These are phyloP conservation scores for Sclerotiophoma versabilis DNA, from an alignment of 2,329 filamentous ascomycete species.

Conservation along the genomic window DNA sequence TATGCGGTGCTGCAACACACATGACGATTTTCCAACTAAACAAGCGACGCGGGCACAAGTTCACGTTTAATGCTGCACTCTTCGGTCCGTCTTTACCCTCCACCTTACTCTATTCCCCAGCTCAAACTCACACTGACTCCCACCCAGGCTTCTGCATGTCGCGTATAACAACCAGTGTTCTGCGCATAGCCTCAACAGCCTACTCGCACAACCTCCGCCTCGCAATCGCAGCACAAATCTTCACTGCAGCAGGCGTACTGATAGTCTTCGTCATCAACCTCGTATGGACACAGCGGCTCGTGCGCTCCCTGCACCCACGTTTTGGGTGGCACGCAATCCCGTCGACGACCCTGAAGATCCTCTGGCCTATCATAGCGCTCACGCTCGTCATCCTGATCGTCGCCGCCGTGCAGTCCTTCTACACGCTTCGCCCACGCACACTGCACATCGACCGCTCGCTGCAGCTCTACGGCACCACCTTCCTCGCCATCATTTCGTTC, in stretches of 20 bases:
- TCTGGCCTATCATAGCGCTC: slow-evolving; percentile 65
- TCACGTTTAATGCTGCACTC: slow-evolving; percentile 47
- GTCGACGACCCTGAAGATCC: slow-evolving; percentile 60
- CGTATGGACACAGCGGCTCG: slow-evolving; percentile 57
- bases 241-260: slow-evolving; percentile 75
- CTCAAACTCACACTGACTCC: not conserved
- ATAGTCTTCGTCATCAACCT: slow-evolving; percentile 80
- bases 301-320: slow-evolving; percentile 73
- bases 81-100: slow-evolving; percentile 37
- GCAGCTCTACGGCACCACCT: slow-evolving; percentile 67
- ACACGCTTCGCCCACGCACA: slow-evolving; percentile 64
- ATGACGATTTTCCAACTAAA: slow-evolving; percentile 53
- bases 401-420: slow-evolving; percentile 69
- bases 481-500: slow-evolving; percentile 70
- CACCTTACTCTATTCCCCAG: not conserved
- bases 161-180: slow-evolving; percentile 48
- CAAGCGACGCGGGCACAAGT: slow-evolving; percentile 47
- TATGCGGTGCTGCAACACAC: slow-evolving; percentile 46
- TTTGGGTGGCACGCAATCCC: slow-evolving; percentile 70
- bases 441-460: slow-evolving; percentile 65
- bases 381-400: slow-evolving; percentile 71
- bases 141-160: slow-evolving; percentile 52
- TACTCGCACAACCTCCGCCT: slow-evolving; percentile 52
- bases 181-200: slow-evolving; percentile 42
- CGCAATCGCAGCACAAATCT: slow-evolving; percentile 67